Conservation (phyloP, 139 green algal genomes). For the Closterium sp. region DNA sequence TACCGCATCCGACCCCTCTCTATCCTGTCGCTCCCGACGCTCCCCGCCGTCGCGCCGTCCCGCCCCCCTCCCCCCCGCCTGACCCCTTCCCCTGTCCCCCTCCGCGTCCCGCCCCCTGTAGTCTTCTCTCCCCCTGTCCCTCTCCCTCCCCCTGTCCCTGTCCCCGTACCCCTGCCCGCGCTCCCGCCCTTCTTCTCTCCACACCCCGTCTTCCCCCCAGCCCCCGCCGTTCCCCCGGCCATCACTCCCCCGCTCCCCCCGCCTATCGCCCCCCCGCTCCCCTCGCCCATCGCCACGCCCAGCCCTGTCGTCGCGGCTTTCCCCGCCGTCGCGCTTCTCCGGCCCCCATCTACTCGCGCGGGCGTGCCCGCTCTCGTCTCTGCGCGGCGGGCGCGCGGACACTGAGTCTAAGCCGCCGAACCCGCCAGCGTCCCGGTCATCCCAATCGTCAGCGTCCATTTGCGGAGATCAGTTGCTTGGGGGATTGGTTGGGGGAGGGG, state of each 20-base stretch:
- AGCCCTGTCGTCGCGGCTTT: background rate
- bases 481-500: background rate
- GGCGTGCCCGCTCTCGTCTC: background rate
- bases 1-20: slow-evolving; percentile 31
- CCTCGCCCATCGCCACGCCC: background rate
- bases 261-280: background rate
- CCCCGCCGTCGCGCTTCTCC: background rate
- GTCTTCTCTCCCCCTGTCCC: background rate
- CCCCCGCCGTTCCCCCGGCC: background rate
- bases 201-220: slow-evolving; percentile 7
- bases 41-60: background rate
- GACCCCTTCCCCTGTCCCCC: slow-evolving; percentile 60
- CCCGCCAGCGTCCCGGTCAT: background rate
- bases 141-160: background rate
- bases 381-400: background rate
- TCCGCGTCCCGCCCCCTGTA: slow-evolving; percentile 8
- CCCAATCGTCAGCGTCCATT: background rate
- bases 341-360: background rate
- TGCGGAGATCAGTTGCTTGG: background rate
- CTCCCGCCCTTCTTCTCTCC: background rate
- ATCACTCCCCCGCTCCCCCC: slow-evolving; percentile 8
- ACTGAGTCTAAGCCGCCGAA: background rate
- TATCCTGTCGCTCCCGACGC: background rate
- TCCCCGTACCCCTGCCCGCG: background rate
- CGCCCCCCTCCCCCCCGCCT: slow-evolving; percentile 18